phyloP scores from a whole-genome alignment of 192 early-diverging fungal genomes.

The Gryganskiella cystojenkinii region DNA sequence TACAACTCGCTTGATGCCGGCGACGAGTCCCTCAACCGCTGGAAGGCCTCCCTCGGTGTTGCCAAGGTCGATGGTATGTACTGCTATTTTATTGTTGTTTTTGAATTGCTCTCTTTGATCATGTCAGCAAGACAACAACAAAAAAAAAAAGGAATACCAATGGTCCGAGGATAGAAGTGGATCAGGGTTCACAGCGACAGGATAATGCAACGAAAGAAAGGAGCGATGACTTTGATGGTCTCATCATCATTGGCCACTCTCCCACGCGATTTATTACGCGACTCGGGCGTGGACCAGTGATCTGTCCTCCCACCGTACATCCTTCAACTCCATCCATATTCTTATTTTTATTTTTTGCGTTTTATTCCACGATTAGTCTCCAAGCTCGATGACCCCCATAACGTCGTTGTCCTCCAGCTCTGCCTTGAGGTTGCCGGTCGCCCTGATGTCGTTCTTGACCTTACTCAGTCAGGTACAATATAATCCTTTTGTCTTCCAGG shows the following conservation, averaged over 20 bases:
- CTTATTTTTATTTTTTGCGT: constrained; percentile 1
- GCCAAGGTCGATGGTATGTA: constrained; percentile 60
- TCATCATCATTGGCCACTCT: too few species aligned
- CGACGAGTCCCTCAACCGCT: constrained; percentile 95
- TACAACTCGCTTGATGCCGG: constrained; percentile 86
- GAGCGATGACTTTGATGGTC: too few species aligned
- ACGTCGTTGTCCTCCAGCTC: constrained; percentile 81
- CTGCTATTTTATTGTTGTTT: background rate
- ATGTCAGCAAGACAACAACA: too few species aligned
- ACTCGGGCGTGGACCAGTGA: too few species aligned
- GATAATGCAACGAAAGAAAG: too few species aligned
- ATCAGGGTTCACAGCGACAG: too few species aligned
- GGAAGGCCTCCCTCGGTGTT: constrained; percentile 96
- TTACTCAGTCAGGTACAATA: constrained; percentile 75
- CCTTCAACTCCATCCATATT: background rate
- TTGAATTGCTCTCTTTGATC: background rate
- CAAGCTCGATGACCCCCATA: constrained; percentile 34
- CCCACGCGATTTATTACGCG: too few species aligned
- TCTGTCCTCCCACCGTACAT: too few species aligned
- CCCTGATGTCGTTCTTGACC: constrained; percentile 78
- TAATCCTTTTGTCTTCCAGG: background rate
- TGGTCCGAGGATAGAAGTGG: too few species aligned
- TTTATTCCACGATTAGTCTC: constrained; percentile 17
- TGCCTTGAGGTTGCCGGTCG: constrained; percentile 80
- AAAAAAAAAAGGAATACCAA: too few species aligned